Base-by-base conservation (phyloP, 129 eudicot species). In the Saussurea involucrata region DNA sequence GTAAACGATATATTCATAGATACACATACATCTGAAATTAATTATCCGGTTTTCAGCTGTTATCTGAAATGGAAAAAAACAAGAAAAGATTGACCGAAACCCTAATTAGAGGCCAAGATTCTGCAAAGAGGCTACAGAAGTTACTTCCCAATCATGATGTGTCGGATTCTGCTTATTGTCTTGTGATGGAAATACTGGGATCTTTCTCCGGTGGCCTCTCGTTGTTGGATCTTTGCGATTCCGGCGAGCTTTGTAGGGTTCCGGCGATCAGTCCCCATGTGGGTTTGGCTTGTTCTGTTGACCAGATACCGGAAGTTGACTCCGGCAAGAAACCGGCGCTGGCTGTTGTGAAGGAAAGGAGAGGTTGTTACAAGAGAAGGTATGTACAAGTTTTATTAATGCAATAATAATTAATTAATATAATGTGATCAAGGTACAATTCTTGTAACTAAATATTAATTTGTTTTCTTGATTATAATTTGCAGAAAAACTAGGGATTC, bases 311-410 rank as follows among this genome's bases (percentile, higher is more conserved):
- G 57, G 84, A 76, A 32, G 71, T 60, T 57, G 44, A 34, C 68
- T 27, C 87, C 85, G 87, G 85, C 11, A 74, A 82, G 69, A 84
- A 69, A 31, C 79, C 68, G 66, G 68, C 49, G 40, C 58, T 58
- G 78, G 55, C 24, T 42, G 80, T 73, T 42, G 80, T 73, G 37
- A 89, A 87, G 73, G 88, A 81, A 24, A 88, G 90, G 69, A 78
- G 96, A 78, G 96, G 96, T 4, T 83, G 89, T 73, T 85, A 90
- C 76, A 85, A 83, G 65, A 90, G 92, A 77, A 85, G 92, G 15
- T 18, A 7, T 44, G 46, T 73, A 71, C 25, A 40, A 32, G 10
- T 25, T 25, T 20, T 66, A 5, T 13, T 27, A 34, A 22, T 28
- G 29, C 18, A 24, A 22, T 1, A 3, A 63, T 3, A 21, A n/a